A percentile compares a stretch with the other conserved stretches of the same genome.
Evolutionary conservation across 2,329 filamentous ascomycete genomes (phyloP).

Genomic region (Didymella keratinophila): DNA sequence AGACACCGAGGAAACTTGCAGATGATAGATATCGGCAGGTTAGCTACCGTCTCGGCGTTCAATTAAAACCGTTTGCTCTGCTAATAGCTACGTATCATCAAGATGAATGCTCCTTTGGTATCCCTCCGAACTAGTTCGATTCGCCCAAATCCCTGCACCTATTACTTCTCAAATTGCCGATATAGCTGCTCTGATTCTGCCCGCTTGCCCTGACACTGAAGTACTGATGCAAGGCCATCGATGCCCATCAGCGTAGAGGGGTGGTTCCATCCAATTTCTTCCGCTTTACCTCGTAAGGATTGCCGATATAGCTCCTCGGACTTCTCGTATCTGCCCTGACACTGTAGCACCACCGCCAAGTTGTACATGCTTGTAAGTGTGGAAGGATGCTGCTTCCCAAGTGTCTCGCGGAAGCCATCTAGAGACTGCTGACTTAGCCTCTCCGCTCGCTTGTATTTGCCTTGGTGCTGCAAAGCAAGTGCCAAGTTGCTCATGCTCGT

Average conservation of each 20-base stretch:
- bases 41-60: not conserved
- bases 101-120: no score
- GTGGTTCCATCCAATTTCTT: not conserved
- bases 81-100: no score
- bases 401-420: not conserved
- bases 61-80: not conserved
- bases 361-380: slow-evolving; percentile 1
- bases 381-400: not conserved
- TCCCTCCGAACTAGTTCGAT: no score
- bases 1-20: not conserved
- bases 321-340: not conserved
- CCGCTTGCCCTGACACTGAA: not conserved
- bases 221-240: not conserved
- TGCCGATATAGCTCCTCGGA: not conserved
- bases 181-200: not conserved
- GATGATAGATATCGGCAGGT: not conserved
- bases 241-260: not conserved
- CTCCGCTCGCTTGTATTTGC: not conserved
- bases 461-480: not conserved
- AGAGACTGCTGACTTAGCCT: not conserved
- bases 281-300: not conserved
- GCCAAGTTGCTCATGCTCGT: slow-evolving; percentile 1
- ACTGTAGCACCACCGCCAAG: slow-evolving; percentile 1
- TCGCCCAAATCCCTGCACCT: no score
- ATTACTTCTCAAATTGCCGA: not conserved